Base-by-base conservation (phyloP, 371 early-diverging fungal species). In the Cladochytrium tenue region DNA sequence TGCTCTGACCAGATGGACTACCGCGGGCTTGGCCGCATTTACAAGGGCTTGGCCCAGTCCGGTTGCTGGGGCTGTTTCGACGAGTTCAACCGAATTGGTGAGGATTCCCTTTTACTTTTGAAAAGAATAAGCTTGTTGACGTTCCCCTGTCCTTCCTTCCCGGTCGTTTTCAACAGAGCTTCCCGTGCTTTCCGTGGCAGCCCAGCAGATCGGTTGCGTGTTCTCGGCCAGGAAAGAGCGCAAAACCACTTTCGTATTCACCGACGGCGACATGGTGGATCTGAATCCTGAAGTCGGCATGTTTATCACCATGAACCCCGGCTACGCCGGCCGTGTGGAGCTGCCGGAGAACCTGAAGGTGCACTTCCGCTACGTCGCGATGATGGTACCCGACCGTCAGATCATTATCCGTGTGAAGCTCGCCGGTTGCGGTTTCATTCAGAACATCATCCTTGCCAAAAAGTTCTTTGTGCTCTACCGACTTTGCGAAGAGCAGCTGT, bases 301-400 rank as follows among this genome's bases (percentile, higher is more conserved):
- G 81, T 89, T 89, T 66, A 84, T 89, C 58, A 89, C 89, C 26
- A 86, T 89, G 87, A 89, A 89, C 67, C 82, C 87, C 33, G 88
- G 89, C 62, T 86, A 85, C 62, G 82, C 82, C 50, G 68, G 68
- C 32, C 61, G 73, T 72, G 87, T 85, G 55, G 84, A 84, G 66
- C 69, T 89, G 32, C 89, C 89, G 13, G 88, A 84, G 66, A 87
- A 85, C 70, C 69, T 89, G 56, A 87, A 84, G 60, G 82, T 80
- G 1, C 79, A 88, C 64, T 88, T 88, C 79, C 75, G 87, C 56
- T 88, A 88, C 64, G 85, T 87, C 2, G 87, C 87, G 20, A 87
- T 87, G 87, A 85, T 87, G 86, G 86, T 87, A 33, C 87, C 87
- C 15, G 87, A 87, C 66, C 73, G 87, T 2, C 87, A 87, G 56